Evolutionary conservation across 1,284 basidiomycete genomes (phyloP), one percentile per base, ranked within the genome.

Genomic region (Cryptococcus hybrid): DNA sequence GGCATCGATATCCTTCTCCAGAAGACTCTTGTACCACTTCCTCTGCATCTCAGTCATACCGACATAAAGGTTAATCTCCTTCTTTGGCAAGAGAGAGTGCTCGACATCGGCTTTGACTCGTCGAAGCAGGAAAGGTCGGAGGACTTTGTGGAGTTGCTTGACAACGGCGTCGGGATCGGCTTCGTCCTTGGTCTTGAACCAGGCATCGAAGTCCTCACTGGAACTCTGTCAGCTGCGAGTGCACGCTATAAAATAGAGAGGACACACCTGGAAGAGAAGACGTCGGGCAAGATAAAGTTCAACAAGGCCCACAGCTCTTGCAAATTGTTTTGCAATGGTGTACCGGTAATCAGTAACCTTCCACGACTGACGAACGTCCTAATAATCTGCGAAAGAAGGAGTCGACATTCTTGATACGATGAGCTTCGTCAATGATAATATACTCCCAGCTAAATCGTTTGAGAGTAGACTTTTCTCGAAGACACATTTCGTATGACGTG

Each of bases 401-500:
- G 75, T 99, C 92, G 69, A 95, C 93, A 70, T 99, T 99, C 82
- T 99, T 99, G 85, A 99, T 99, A 42, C 95, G 89, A 73, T 99
- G 96, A 0, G 95, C 96, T 79, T 99, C 96, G 80, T 99, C 95
- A 71, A 99, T 99, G 66, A 92, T 84, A 76, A 99, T 98, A 80
- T 99, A 99, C 79, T 96, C 92, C 83, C 97, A 99, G 0, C 88
- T 89, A 71, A 98, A 91, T 78, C 95, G 96, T 79, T 91, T 93
- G 66, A 99, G 83, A 0, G 89, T 84, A 34, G 85, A 84, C 79
- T 94, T 93, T 74, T 99, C 96, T 67, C 96, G 91, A 59, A 99
- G 84, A 75, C 93, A 97, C 68, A 99, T 90, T 76, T 99, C 96
- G 80, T 99, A 99, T 0, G 92, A 92, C 0, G 96, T 97, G 77